Percentiles rank a stretch among this genome's conserved stretches.
phyloP scores from a whole-genome alignment of 306 rosid genomes.

The Quillaja saponaria region DNA sequence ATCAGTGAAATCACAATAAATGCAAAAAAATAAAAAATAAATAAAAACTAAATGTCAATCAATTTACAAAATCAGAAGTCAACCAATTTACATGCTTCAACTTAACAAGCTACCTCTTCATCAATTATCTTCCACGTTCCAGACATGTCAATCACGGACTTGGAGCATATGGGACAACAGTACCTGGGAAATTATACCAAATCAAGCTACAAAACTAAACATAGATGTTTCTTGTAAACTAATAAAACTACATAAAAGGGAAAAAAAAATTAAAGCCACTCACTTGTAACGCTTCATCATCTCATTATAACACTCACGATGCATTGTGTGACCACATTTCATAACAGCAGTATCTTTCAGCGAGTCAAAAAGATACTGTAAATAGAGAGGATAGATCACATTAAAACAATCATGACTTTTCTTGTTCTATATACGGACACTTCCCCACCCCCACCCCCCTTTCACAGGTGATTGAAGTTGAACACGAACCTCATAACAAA shows the following conservation, averaged over 20 bases:
- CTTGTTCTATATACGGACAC: not conserved
- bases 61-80: conserved; percentile 5
- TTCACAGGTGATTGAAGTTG: not conserved
- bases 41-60: conserved; percentile 7
- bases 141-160: conserved; percentile 84
- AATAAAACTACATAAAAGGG: not conserved
- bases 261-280: conserved; percentile 23
- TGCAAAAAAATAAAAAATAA: not conserved
- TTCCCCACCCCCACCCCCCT: no score
- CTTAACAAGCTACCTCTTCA: conserved; percentile 69
- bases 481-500: conserved; percentile 84
- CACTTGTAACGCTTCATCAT: conserved; percentile 80
- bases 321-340: conserved; percentile 99
- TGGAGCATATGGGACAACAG: conserved; percentile 93
- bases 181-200: conserved; percentile 48
- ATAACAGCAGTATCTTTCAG: conserved; percentile 72
- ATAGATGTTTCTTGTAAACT: not conserved
- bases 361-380: conserved; percentile 86
- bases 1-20: conserved; percentile 11
- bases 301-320: conserved; percentile 70
- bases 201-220: conserved; percentile 21
- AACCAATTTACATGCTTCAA: conserved; percentile 14
- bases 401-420: conserved; percentile 27
- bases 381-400: not conserved
- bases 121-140: conserved; percentile 82